Evolutionary conservation across 805 yeast species (phyloP).

Genomic region (Zygoascus bituminiphila): DNA sequence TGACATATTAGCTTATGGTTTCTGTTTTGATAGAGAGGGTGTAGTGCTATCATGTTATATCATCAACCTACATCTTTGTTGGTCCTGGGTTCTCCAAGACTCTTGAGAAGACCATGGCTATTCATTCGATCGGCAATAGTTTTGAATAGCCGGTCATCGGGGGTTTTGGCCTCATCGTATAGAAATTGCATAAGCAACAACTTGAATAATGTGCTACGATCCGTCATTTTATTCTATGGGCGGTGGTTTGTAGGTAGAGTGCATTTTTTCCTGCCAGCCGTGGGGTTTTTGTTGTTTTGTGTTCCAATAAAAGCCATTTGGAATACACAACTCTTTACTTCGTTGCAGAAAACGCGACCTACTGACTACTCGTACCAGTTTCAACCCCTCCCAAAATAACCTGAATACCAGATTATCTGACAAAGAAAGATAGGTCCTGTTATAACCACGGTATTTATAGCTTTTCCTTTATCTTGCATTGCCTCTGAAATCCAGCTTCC

Average conservation of each 20-base stretch:
- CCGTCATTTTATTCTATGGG: not conserved
- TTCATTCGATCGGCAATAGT: conserved; percentile 20
- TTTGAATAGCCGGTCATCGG: conserved; percentile 9
- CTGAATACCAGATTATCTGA: no score
- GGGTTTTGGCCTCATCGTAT: conserved; percentile 23
- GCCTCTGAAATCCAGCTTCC: no score
- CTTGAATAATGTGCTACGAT: conserved; percentile 17
- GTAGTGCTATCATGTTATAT: not conserved
- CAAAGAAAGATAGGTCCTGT: no score
- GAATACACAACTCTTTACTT: no score
- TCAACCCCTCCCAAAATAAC: no score
- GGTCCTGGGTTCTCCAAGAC: conserved; percentile 1
- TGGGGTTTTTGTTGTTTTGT: not conserved
- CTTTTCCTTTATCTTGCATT: no score
- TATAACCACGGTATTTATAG: no score
- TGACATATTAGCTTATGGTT: not conserved
- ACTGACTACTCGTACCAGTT: no score
- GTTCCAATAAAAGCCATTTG: not conserved
- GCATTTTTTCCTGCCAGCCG: no score
- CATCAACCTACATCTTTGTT: not conserved
- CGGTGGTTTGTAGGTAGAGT: no score
- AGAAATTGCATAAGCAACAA: conserved; percentile 28
- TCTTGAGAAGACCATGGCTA: conserved; percentile 24
- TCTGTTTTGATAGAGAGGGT: not conserved
- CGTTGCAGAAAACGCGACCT: no score